Evolutionary conservation across 805 yeast genomes (phyloP).

Genomic region (Maudiozyma pseudohumilis): DNA sequence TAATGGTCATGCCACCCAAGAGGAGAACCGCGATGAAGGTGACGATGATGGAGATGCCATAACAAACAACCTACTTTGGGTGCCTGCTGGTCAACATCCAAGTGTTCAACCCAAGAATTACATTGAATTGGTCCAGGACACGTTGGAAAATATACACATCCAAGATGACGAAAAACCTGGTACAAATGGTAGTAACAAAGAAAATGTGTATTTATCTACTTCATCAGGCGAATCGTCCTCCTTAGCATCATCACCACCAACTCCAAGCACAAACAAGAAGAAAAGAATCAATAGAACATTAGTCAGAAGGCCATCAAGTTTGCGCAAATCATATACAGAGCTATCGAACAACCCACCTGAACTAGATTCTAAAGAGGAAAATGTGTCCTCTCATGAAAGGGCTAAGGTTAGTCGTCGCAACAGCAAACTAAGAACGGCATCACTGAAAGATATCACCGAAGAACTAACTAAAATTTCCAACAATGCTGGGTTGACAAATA

Average conservation of each 20-base stretch:
- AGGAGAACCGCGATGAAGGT: not conserved
- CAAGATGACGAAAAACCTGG: constrained; percentile 4
- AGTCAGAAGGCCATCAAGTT: constrained; percentile 27
- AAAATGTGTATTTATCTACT: too few relatives aligned
- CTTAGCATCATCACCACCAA: too few relatives aligned
- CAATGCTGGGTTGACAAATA: constrained; percentile 66
- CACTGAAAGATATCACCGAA: constrained; percentile 58
- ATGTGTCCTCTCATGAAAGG: not conserved
- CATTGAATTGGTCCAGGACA: constrained; percentile 50
- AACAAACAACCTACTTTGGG: constrained; percentile 67
- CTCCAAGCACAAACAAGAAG: not conserved
- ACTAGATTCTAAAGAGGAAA: constrained; percentile 21
- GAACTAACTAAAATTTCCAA: constrained; percentile 69
- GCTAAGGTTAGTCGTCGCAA: constrained; percentile 6
- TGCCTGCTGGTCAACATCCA: constrained; percentile 91
- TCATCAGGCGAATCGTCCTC: too few relatives aligned
- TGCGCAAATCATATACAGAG: constrained; percentile 27
- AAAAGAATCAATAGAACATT: constrained; percentile 12
- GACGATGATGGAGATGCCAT: constrained; percentile 4
- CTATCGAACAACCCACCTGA: constrained; percentile 25
- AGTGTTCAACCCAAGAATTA: constrained; percentile 88
- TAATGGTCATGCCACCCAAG: not conserved
- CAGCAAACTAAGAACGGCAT: constrained; percentile 31
- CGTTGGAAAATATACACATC: constrained; percentile 24
- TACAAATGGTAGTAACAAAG: constrained; percentile 1